Base-by-base conservation (phyloP, 495 filamentous ascomycete genomes). In the Neurospora terricola region DNA sequence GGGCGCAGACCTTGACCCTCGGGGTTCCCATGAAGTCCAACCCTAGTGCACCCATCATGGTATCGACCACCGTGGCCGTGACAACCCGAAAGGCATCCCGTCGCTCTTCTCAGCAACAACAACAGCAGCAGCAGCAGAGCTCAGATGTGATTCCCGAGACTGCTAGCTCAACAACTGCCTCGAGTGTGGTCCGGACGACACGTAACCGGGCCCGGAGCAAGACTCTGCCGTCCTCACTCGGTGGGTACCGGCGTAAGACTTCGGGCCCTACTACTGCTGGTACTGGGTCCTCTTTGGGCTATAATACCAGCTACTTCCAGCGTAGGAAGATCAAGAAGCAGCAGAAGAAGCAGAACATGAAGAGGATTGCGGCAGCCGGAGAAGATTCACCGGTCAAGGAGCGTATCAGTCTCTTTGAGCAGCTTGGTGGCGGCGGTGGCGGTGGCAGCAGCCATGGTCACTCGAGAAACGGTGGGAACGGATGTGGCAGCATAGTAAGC, bases 331-430 rank as follows among this genome's bases (percentile, higher is more conserved):
- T 27, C 3, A 71, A 66, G 37, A 42, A 38, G 12, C n/a, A 62
- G n/a, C 73, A 71, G 62, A 73, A 71, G 62, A 73, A 40, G 66
- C 73, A 70, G 45, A 75, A 18, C 43, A 76, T 66, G 70, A 72
- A 69, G 18, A 71, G 73, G 62, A 7, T 34, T 2, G 54, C 14
- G 27, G 27, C 14, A 34, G 30, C 2, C 14, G 54, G 6, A 8
- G 69, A 62, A 69, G 75, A 80, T 23, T 83, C 81, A 6, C 81
- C 81, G 0, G 78, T 82, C 11, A 82, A 77, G 72, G 71, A 74
- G 11, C 78, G 77, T 4, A 82, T 84, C 18, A 77, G 74, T 21
- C 71, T 80, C 43, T 84, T 84, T 27, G 81, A 84, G 72, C 70
- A 75, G 37, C 48, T 69, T 69, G 38, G 62, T 76, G 38, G 38